Evolutionary conservation across 2,329 filamentous ascomycete genomes (phyloP), one percentile per base, ranked within the genome.

Genomic region (Nemania sp.): DNA sequence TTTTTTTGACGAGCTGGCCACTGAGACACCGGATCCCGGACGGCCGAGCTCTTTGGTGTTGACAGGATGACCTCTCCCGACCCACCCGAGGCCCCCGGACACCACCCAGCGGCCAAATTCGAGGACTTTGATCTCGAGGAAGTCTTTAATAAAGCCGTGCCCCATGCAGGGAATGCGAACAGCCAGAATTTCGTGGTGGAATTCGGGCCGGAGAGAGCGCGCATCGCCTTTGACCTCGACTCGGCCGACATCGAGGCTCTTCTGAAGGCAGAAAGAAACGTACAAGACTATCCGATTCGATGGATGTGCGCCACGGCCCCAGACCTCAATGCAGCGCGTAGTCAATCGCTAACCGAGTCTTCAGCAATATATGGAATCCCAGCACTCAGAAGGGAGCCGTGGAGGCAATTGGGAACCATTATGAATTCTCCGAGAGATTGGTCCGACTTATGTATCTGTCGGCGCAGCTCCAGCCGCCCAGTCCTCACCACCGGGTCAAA

Each of bases 311-410:
- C 69, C 64, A 43, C n/a, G 10, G 12, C 46, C 47, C 29, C 15
- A 40, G 5, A 18, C 12, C 34, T 32, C 17, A 5, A 35, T 29
- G 34, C n/a, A 15, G 17, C 11, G 29, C 49, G 11, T 10, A 21
- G 7, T 40, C 6, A 10, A 43, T 21, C 13, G 48, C 66, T 72
- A 42, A 67, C 32, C 51, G 21, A 15, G 5, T 17, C 2, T 32
- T 37, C 63, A 87, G 85, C 66, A 90, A 92, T 64, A 81, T 92
- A 25, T 92, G 88, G 87, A 80, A 84, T 48, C 89, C 89, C 0
- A 83, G 85, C 67, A 73, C 75, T 17, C 88, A 91, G 67, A 78
- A 76, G 37, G 78, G 83, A 2, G 70, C 83, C 10, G 79, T 92
- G 46, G 59, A 79, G 67, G 66, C 74, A 3, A 79, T 92, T 21